Conservation (phyloP, 768 basidiomycete genomes). For the Leccinellum luteum region DNA sequence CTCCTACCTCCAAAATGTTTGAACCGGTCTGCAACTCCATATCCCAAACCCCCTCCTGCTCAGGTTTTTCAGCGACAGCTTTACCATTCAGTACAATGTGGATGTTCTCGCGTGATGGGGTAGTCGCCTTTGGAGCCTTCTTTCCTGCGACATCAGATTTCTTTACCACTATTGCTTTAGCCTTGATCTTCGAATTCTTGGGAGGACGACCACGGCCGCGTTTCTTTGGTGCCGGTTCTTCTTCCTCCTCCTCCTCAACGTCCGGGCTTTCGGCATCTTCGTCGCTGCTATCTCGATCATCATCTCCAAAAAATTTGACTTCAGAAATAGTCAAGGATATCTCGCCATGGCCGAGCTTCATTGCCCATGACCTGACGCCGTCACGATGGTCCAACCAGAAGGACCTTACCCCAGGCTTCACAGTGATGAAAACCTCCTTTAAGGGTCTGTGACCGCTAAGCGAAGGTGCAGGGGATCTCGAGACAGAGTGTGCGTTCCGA, state of each 20-base stretch:
- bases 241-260: constrained; percentile 45
- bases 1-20: constrained; percentile 70
- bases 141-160: constrained; percentile 37
- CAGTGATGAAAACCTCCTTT: constrained; percentile 49
- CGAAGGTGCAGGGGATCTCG: constrained; percentile 31
- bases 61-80: constrained; percentile 44
- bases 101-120: constrained; percentile 43
- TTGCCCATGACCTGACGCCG: constrained; percentile 72
- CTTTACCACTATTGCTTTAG: constrained; percentile 32
- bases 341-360: constrained; percentile 60
- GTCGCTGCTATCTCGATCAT: constrained; percentile 58
- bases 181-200: constrained; percentile 34
- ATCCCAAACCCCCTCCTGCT: constrained; percentile 56
- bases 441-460: constrained; percentile 43
- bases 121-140: constrained; percentile 42
- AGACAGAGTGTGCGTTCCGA: constrained; percentile 30
- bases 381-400: constrained; percentile 62
- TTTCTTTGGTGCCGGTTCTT: constrained; percentile 38
- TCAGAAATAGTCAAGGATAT: constrained; percentile 51
- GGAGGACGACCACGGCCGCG: constrained; percentile 37
- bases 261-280: constrained; percentile 48
- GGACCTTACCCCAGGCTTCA: constrained; percentile 58
- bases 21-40: constrained; percentile 56
- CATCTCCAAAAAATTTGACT: constrained; percentile 52
- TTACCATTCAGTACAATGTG: constrained; percentile 65